phyloP scores from a whole-genome alignment of 768 basidiomycete genomes.

The Hypsizygus marmoreus region DNA sequence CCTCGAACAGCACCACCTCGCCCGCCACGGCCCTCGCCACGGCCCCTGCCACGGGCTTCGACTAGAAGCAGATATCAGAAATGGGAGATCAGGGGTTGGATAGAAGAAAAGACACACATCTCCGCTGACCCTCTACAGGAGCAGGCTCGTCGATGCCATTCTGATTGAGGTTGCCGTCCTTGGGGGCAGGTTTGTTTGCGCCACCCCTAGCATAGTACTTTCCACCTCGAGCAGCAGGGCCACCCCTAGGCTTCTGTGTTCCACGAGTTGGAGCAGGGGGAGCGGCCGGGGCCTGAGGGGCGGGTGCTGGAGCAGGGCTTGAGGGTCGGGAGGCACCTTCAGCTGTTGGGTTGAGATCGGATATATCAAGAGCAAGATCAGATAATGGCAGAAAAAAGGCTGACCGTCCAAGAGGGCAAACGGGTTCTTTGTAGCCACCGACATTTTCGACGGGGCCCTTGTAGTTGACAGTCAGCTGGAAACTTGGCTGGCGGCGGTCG shows the following conservation, averaged over 20 bases:
- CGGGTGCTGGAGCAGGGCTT: constrained; percentile 35
- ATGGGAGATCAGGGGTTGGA: constrained; percentile 1
- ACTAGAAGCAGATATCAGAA: constrained; percentile 28
- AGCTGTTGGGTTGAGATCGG: constrained; percentile 30
- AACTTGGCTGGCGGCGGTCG: constrained; percentile 10
- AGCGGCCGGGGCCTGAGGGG: constrained; percentile 35
- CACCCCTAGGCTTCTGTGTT: constrained; percentile 49
- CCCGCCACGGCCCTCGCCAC: constrained; percentile 53
- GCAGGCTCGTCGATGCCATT: constrained; percentile 42
- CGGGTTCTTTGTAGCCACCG: constrained; percentile 88
- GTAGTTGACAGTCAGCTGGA: constrained; percentile 33
- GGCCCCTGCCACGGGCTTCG: constrained; percentile 54
- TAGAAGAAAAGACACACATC: constrained; percentile 29
- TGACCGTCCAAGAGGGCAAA: constrained; percentile 82
- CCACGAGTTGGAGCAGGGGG: constrained; percentile 43
- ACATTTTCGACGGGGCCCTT: constrained; percentile 78
- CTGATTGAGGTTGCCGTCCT: constrained; percentile 38
- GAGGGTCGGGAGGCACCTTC: constrained; percentile 51
- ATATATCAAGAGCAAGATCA: too few relatives aligned
- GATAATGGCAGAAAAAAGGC: constrained; percentile 25
- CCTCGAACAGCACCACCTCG: constrained; percentile 54
- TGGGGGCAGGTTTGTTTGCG: constrained; percentile 37
- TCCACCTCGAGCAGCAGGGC: constrained; percentile 66
- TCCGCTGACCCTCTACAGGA: constrained; percentile 34
- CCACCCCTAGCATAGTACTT: constrained; percentile 71